These are phyloP conservation scores for Davidsoniella virescens DNA, from an alignment of 2,329 filamentous ascomycete genomes.

Conservation along the genomic window DNA sequence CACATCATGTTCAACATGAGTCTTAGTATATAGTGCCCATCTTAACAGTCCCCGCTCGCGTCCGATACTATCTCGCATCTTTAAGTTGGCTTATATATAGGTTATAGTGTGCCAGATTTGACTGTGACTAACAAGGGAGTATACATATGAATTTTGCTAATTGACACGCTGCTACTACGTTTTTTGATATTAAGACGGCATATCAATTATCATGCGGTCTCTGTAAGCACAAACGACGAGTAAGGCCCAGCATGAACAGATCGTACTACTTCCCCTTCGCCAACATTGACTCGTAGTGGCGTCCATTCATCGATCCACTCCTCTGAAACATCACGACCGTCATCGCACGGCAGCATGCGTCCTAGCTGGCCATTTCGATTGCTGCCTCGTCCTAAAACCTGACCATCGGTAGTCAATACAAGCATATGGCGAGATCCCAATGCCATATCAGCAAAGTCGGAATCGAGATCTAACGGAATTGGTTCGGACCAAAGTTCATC, in stretches of 20 bases:
- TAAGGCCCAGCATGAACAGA: constrained; percentile 31
- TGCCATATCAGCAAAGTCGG: constrained; percentile 38
- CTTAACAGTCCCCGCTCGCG: too few species aligned
- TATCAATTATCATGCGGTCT: neutral
- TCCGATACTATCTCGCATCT: too few species aligned
- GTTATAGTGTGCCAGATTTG: too few species aligned
- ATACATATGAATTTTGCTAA: too few species aligned
- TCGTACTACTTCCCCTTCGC: constrained; percentile 19
- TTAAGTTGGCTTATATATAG: too few species aligned
- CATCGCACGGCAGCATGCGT: neutral
- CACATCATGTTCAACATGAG: neutral
- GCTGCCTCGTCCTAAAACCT: constrained; percentile 38
- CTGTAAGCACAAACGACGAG: constrained; percentile 31
- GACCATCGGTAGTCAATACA: constrained; percentile 31
- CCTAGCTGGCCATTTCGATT: constrained; percentile 46
- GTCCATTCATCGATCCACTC: constrained; percentile 22
- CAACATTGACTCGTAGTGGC: constrained; percentile 18
- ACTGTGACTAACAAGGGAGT: too few species aligned
- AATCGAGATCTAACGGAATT: constrained; percentile 28
- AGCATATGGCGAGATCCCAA: constrained; percentile 44
- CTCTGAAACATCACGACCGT: neutral
- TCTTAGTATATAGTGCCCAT: neutral
- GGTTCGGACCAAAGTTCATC: constrained; percentile 18
- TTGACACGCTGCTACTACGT: too few species aligned
- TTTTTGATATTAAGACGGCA: too few species aligned